Base-by-base conservation (phyloP, 441 rosid genomes). In the Flueggea neowawraea region DNA sequence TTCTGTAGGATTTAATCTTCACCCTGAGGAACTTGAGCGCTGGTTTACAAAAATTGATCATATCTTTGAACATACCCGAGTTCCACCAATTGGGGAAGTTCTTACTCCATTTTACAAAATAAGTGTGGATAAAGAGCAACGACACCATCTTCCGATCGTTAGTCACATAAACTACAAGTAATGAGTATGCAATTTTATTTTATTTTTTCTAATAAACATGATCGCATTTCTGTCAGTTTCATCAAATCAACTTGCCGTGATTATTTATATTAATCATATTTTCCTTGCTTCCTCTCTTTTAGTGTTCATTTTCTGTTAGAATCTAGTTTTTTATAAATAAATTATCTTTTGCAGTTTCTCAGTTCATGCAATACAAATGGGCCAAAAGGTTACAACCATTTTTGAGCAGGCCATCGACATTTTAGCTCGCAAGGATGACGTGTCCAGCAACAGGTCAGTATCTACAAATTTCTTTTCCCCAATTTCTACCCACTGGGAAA, bases 31-130 rank as follows among this genome's bases (percentile, higher is more conserved):
- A 80, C 86, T 95, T 17, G 96, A 90, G 84, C 97, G 88, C 55
- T 95, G 99, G 99, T 95, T 95, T 77, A 78, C 65, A 33, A 91
- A 95, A 78, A 77, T 95, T 44, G 98, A 91, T 75, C 99, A 95
- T 73, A 74, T 95, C 72, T 91, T 88, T 71, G 91, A 89, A 69
- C 99, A 95, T 71, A 85, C 98, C 43, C 83, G 98, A 66, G 71
- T 92, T 76, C 95, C 96, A 14, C 85, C 64, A 64, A 74, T 77
- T 65, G 90, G 92, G 73, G 96, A 95, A 78, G 85, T 80, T 69
- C 89, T 85, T 68, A 70, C 73, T 55, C 93, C 95, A 47, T 88
- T 89, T 72, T 83, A 88, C 87, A 95, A 84, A 76, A 80, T 69
- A 62, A 82, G 71, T 59, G 56, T 77, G 41, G 91, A 88, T 55